phyloP scores from a whole-genome alignment of 2,329 filamentous ascomycete species.

The Nemania sp. region DNA sequence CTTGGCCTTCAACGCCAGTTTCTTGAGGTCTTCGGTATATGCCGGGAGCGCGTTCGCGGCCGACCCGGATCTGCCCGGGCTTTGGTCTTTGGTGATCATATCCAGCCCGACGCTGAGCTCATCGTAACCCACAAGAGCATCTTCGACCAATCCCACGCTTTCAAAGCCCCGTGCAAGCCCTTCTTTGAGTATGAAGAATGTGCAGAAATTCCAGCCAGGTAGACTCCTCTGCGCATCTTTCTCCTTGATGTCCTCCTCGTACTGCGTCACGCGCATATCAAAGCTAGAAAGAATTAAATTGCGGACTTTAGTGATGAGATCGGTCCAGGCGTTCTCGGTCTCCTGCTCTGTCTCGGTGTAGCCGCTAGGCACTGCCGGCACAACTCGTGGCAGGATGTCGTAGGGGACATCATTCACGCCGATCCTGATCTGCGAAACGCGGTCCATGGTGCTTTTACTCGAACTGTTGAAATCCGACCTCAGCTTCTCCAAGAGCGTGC shows the following conservation, averaged over 20 bases:
- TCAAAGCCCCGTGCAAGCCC: conserved; percentile 92
- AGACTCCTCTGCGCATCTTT: conserved; percentile 84
- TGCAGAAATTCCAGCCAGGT: conserved; percentile 99
- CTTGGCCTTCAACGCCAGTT: conserved; percentile 57
- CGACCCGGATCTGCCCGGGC: conserved; percentile 61
- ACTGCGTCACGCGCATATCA: conserved; percentile 86
- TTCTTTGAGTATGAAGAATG: conserved; percentile 97
- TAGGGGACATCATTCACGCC: conserved; percentile 70
- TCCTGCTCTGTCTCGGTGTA: conserved; percentile 76
- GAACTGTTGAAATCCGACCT: conserved; percentile 84
- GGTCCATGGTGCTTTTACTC: conserved; percentile 71
- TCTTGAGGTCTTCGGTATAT: conserved; percentile 74
- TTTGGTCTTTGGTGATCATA: conserved; percentile 75
- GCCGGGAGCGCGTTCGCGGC: conserved; percentile 73
- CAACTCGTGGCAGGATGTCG: conserved; percentile 63
- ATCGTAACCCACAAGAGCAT: conserved; percentile 92
- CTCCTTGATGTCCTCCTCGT: conserved; percentile 96
- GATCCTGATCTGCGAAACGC: conserved; percentile 83
- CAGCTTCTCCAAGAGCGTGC: conserved; percentile 86
- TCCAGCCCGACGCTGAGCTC: conserved; percentile 89
- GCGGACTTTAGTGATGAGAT: conserved; percentile 85
- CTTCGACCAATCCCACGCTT: conserved; percentile 92
- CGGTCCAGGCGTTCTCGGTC: conserved; percentile 78
- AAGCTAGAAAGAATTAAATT: conserved; percentile 85
- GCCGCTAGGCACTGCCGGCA: conserved; percentile 64